These are phyloP conservation scores for Kernera saxatilis DNA, from an alignment of 345 rosid genomes.

Conservation along the genomic window DNA sequence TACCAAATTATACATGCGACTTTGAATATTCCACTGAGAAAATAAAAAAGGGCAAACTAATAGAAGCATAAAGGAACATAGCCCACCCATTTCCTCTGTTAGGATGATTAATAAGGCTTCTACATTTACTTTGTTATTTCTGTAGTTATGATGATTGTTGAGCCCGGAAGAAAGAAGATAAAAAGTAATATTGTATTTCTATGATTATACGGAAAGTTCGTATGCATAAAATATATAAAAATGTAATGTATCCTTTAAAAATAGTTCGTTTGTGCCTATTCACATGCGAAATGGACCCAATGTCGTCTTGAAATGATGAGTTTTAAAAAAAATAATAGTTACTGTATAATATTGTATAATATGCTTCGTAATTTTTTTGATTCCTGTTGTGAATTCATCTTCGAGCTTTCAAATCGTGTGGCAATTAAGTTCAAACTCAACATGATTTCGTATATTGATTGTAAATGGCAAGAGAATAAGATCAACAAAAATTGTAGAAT, in stretches of 20 bases:
- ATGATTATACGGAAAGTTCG: background rate
- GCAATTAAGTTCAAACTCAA: too few relatives aligned
- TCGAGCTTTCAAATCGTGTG: too few relatives aligned
- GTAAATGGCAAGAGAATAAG: too few relatives aligned
- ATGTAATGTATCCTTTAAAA: background rate
- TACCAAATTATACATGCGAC: background rate
- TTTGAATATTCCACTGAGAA: background rate
- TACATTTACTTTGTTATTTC: background rate
- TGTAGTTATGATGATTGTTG: background rate
- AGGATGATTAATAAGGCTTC: constrained; percentile 5
- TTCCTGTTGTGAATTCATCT: too few relatives aligned
- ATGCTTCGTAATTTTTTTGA: background rate
- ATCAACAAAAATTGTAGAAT: too few relatives aligned
- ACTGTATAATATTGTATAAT: background rate
- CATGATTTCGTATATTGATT: too few relatives aligned
- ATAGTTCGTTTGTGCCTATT: constrained; percentile 7
- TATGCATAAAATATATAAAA: background rate
- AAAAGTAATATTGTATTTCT: background rate
- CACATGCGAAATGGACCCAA: constrained; percentile 25
- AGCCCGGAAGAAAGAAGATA: background rate
- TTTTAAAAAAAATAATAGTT: background rate
- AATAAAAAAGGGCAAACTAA: background rate
- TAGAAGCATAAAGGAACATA: too few relatives aligned
- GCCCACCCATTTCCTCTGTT: too few relatives aligned
- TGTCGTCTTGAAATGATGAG: constrained; percentile 22